These are phyloP conservation scores for Pinus albicaulis DNA, from an alignment of 75 land plant genomes.

Conservation along the genomic window DNA sequence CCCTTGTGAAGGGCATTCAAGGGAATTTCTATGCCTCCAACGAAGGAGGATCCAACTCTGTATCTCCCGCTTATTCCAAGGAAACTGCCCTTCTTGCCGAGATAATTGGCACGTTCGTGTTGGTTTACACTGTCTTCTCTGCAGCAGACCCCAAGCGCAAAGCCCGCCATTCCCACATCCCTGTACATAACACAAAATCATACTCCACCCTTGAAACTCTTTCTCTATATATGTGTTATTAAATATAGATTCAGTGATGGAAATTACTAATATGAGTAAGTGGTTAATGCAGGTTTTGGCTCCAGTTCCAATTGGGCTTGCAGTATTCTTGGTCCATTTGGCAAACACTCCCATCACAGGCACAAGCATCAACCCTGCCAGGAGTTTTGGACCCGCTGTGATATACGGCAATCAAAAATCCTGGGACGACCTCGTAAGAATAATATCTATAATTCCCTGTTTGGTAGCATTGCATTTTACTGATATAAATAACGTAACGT, in stretches of 20 bases:
- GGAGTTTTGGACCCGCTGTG: conserved; percentile 52
- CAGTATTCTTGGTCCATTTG: conserved; percentile 55
- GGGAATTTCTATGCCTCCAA: conserved; percentile 13
- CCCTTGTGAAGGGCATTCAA: conserved; percentile 51
- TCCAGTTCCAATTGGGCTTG: conserved; percentile 61
- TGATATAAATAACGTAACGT: too few species aligned
- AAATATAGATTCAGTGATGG: too few species aligned
- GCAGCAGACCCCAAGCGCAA: conserved; percentile 72
- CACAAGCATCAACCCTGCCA: conserved; percentile 56
- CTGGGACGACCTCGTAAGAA: not conserved
- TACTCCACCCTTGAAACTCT: not conserved
- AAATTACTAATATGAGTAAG: not conserved
- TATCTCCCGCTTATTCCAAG: conserved; percentile 32
- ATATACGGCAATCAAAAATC: conserved; percentile 23
- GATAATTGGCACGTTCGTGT: conserved; percentile 61
- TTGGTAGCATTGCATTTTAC: not conserved
- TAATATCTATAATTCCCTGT: not conserved
- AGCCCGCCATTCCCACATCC: conserved; percentile 68
- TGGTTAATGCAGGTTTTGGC: conserved; percentile 29
- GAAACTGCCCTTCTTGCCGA: conserved; percentile 54
- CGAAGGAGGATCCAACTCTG: conserved; percentile 62
- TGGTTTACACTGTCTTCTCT: conserved; percentile 69
- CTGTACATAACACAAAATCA: conserved; percentile 30
- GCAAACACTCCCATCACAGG: conserved; percentile 58
- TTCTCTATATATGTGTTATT: not conserved